These are phyloP conservation scores for Leishmania tropica DNA, from an alignment of 208 protist species.

Conservation along the genomic window DNA sequence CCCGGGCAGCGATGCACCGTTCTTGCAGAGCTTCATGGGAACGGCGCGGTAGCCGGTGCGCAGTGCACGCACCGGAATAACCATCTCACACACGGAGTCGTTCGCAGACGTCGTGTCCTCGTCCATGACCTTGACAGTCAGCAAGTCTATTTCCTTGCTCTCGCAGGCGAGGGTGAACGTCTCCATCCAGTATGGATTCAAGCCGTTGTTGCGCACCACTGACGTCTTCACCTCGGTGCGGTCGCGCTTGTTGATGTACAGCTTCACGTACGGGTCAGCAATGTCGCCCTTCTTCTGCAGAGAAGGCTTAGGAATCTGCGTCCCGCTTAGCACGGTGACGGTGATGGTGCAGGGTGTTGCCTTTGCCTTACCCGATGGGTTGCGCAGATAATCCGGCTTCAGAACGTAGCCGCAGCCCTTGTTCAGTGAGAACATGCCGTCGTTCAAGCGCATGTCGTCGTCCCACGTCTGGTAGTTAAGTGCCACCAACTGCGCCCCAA, in stretches of 20 bases:
- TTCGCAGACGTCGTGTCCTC: constrained; percentile 45
- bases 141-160: constrained; percentile 54
- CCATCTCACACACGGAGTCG: constrained; percentile 48
- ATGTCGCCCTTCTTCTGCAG: constrained; percentile 61
- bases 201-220: constrained; percentile 72
- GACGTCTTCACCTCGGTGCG: constrained; percentile 35
- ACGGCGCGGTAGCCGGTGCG: constrained; percentile 52
- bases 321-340: constrained; percentile 61
- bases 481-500: constrained; percentile 89
- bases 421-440: constrained; percentile 91
- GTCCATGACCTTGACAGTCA: constrained; percentile 58
- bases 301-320: constrained; percentile 67
- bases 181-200: constrained; percentile 71
- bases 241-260: constrained; percentile 53
- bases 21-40: constrained; percentile 55
- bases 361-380: constrained; percentile 10
- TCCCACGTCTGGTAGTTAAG: constrained; percentile 92
- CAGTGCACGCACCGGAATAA: constrained; percentile 45
- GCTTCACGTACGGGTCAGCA: constrained; percentile 73
- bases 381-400: constrained; percentile 80
- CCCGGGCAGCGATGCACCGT: constrained; percentile 36
- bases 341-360: constrained; percentile 30
- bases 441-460: constrained; percentile 75
- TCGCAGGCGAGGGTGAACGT: constrained; percentile 42
- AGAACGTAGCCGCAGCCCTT: constrained; percentile 93